A percentile compares a stretch with the other conserved stretches of the same genome.
These are phyloP conservation scores for Xylaria sp. DNA, from an alignment of 2,329 filamentous ascomycete genomes.

Conservation along the genomic window DNA sequence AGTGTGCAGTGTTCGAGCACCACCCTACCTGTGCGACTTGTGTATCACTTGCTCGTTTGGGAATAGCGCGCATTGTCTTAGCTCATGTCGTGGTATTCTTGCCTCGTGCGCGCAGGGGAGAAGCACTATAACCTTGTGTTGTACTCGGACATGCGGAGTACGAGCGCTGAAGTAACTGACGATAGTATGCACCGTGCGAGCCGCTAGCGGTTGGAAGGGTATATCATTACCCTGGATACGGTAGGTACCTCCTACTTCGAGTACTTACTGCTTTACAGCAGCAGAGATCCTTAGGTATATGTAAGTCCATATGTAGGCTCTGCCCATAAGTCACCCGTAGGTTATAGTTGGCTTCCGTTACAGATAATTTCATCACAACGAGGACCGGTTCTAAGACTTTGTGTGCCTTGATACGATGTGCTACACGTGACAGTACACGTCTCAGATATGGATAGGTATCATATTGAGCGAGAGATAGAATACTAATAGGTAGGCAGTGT, in stretches of 20 bases:
- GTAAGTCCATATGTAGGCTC: too few species aligned
- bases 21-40: slow-evolving; percentile 12
- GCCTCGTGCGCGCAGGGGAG: slow-evolving; percentile 33
- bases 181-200: slow-evolving; percentile 16
- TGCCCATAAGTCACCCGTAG: too few species aligned
- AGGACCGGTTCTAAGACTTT: not conserved
- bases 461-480: not conserved
- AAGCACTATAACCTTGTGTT: slow-evolving; percentile 19
- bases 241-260: not conserved
- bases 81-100: slow-evolving; percentile 23
- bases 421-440: slow-evolving; percentile 22
- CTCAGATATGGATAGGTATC: slow-evolving; percentile 20
- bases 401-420: slow-evolving; percentile 14
- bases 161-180: not conserved
- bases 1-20: slow-evolving; percentile 28
- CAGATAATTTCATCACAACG: too few species aligned
- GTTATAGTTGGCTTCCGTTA: too few species aligned
- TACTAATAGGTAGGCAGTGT: too few species aligned
- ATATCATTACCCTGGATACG: not conserved
- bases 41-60: slow-evolving; percentile 35
- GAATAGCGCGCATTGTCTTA: slow-evolving; percentile 30
- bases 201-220: not conserved
- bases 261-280: not conserved
- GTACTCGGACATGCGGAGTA: slow-evolving; percentile 28
- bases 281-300: too few species aligned